A percentile compares a stretch with the other conserved stretches of the same genome.
Evolutionary conservation across 352 stramenopile species (phyloP).

Genomic region (Thraustochytrium striatum): DNA sequence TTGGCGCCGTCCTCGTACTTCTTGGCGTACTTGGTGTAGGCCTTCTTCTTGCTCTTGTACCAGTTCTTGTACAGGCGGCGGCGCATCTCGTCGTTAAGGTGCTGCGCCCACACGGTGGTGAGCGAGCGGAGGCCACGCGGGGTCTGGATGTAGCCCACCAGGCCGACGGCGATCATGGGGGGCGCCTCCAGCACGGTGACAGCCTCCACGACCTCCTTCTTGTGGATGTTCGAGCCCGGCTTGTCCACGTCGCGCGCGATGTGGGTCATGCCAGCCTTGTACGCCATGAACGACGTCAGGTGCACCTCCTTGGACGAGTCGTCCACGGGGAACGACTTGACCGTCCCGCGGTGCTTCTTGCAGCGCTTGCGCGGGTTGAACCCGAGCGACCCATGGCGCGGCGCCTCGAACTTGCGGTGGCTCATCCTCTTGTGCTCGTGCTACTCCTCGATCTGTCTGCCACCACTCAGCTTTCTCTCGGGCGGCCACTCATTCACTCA

Average conservation of each 20-base stretch:
- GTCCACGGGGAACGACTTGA: conserved; percentile 98
- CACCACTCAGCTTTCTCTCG: not conserved
- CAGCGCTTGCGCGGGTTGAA: conserved; percentile 99
- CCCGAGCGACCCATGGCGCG: conserved; percentile 92
- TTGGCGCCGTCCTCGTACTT: conserved; percentile 88
- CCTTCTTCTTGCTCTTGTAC: conserved; percentile 98
- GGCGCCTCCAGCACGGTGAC: conserved; percentile 99
- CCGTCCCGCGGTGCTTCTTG: conserved; percentile 96
- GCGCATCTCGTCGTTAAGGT: conserved; percentile 98
- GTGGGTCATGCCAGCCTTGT: conserved; percentile 99
- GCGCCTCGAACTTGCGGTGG: conserved; percentile 96
- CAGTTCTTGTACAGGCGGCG: conserved; percentile 99
- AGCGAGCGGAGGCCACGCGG: conserved; percentile 95
- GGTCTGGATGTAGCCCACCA: conserved; percentile 99
- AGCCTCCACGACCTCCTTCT: conserved; percentile 99
- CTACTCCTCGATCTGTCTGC: not conserved
- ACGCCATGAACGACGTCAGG: conserved; percentile 99
- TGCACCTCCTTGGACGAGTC: conserved; percentile 89
- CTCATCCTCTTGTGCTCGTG: conserved; percentile 70
- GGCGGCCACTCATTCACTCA: too few relatives aligned
- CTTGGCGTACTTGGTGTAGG: conserved; percentile 99
- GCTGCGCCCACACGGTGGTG: conserved; percentile 98
- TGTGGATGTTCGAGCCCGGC: conserved; percentile 97
- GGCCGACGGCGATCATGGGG: conserved; percentile 97
- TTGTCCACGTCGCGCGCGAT: conserved; percentile 97